phyloP scores from a whole-genome alignment of 2,329 filamentous ascomycete species.

The Verruconis gallopava region DNA sequence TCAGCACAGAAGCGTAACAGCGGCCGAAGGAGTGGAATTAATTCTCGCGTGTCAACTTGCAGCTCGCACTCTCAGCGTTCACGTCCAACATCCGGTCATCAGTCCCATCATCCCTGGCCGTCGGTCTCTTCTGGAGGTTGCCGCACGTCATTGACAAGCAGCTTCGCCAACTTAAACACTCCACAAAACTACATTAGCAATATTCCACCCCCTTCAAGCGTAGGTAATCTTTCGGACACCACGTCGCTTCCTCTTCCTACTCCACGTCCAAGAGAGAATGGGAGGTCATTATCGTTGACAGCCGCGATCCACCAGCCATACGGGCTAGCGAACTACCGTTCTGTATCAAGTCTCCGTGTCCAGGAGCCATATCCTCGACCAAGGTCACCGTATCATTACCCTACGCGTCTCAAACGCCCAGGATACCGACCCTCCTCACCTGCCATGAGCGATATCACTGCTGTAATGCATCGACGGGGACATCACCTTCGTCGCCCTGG shows the following conservation, averaged over 20 bases:
- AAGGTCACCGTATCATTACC: conserved; percentile 29
- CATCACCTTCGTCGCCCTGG: conserved; percentile 1
- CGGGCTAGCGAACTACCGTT: conserved; percentile 29
- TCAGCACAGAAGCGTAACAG: conserved; percentile 5
- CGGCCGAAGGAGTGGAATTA: conserved; percentile 8
- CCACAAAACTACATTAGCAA: conserved; percentile 27
- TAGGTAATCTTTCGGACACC: conserved; percentile 8
- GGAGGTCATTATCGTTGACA: conserved; percentile 32
- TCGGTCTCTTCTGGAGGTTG: conserved; percentile 27
- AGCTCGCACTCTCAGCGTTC: conserved; percentile 31
- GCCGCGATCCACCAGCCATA: conserved; percentile 20
- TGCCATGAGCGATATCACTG: conserved; percentile 28
- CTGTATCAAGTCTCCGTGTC: conserved; percentile 31
- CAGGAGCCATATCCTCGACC: conserved; percentile 24
- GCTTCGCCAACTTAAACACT: conserved; percentile 17
- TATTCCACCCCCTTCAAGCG: conserved; percentile 20
- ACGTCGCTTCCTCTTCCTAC: conserved; percentile 9
- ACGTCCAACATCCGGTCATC: conserved; percentile 23
- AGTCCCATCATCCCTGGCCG: conserved; percentile 23
- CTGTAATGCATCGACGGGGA: conserved; percentile 14
- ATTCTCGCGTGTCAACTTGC: conserved; percentile 27
- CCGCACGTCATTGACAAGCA: conserved; percentile 27
- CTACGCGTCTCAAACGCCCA: conserved; percentile 28
- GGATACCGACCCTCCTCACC: conserved; percentile 31
- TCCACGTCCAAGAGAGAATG: conserved; percentile 19